phyloP scores from a whole-genome alignment of 345 rosid species.

The Moricandia arvensis region DNA sequence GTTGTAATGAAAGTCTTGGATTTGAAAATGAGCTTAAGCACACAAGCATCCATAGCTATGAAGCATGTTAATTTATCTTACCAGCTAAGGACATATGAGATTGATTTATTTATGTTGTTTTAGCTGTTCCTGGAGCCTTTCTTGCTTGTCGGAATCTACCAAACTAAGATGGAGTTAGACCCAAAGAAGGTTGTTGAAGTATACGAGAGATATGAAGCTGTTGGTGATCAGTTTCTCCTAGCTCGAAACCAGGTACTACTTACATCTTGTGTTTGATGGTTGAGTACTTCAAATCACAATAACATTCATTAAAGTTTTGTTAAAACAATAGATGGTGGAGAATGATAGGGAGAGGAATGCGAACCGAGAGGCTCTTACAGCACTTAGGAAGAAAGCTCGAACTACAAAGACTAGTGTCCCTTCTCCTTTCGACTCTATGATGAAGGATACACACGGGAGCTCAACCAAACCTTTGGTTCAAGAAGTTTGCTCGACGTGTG shows the following conservation, averaged over 20 bases:
- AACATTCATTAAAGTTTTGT: background rate
- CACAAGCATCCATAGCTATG: background rate
- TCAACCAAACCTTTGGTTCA: conserved; percentile 56
- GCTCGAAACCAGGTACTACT: conserved; percentile 56
- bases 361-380: conserved; percentile 76
- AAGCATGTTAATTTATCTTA: background rate
- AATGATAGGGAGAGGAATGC: conserved; percentile 74
- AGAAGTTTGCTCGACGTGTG: conserved; percentile 70
- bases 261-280: background rate
- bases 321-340: conserved; percentile 52
- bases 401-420: conserved; percentile 69
- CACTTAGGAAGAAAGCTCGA: conserved; percentile 70
- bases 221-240: conserved; percentile 68
- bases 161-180: conserved; percentile 53
- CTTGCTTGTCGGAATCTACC: background rate
- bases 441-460: conserved; percentile 52
- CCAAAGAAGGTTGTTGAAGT: conserved; percentile 49
- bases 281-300: background rate
- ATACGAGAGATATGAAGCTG: conserved; percentile 61
- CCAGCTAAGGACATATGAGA: background rate
- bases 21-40: background rate
- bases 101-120: background rate
- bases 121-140: background rate
- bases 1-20: background rate
- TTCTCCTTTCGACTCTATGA: conserved; percentile 68